Conservation (phyloP, 768 basidiomycete genomes). For the Suillus sp. region DNA sequence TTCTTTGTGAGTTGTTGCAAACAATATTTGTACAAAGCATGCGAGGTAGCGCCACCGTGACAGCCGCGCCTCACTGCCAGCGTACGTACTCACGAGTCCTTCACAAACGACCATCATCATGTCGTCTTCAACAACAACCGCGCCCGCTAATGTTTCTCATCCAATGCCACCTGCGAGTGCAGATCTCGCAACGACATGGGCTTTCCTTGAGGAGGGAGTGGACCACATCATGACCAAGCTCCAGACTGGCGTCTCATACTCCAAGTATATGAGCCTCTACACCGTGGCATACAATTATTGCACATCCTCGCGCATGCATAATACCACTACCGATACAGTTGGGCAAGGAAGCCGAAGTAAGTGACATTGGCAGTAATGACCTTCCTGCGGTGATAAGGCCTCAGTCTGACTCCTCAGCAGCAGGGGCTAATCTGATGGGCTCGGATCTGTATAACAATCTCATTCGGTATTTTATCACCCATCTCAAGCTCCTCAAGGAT, state of each 20-base stretch:
- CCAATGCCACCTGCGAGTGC: conserved; percentile 67
- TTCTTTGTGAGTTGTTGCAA: neutral
- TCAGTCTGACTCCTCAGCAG: conserved; percentile 39
- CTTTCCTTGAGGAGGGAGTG: conserved; percentile 80
- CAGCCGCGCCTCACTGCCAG: conserved; percentile 20
- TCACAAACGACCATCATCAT: conserved; percentile 35
- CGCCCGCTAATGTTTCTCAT: conserved; percentile 35
- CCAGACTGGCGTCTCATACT: conserved; percentile 86
- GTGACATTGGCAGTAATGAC: conserved; percentile 31
- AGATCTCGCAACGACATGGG: conserved; percentile 85
- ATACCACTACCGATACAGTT: conserved; percentile 38
- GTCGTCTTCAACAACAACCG: conserved; percentile 35
- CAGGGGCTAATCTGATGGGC: conserved; percentile 95
- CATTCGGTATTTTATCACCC: conserved; percentile 84
- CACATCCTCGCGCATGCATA: conserved; percentile 81
- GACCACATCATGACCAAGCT: conserved; percentile 93
- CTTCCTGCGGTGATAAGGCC: conserved; percentile 15
- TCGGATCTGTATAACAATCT: conserved; percentile 96
- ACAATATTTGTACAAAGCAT: conserved; percentile 11
- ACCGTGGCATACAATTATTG: conserved; percentile 99
- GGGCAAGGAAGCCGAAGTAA: conserved; percentile 56
- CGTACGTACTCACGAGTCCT: conserved; percentile 9
- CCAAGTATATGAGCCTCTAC: conserved; percentile 86
- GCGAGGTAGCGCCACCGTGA: conserved; percentile 31
- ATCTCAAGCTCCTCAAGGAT: conserved; percentile 68